A percentile compares a stretch with the other conserved stretches of the same genome.
These are phyloP conservation scores for Saturnispora halmiae DNA, from an alignment of 805 yeast species.

Conservation along the genomic window DNA sequence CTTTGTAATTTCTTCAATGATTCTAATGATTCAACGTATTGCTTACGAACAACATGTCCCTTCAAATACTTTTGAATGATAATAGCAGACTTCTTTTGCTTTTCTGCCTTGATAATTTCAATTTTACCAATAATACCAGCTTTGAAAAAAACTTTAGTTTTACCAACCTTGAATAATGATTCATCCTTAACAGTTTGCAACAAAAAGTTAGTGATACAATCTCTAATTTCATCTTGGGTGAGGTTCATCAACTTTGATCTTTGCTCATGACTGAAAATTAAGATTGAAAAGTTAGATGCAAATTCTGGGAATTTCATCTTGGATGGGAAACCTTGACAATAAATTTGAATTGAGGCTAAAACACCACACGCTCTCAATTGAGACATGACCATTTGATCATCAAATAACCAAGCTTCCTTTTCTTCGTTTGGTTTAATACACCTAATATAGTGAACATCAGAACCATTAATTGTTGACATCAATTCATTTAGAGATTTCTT, in stretches of 20 bases:
- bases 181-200: slow-evolving; percentile 53
- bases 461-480: slow-evolving; percentile 86
- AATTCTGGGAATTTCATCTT: slow-evolving; percentile 93
- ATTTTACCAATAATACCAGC: slow-evolving; percentile 93
- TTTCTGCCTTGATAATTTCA: slow-evolving; percentile 76
- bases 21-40: slow-evolving; percentile 44
- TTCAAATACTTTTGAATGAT: slow-evolving; percentile 78
- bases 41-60: slow-evolving; percentile 51
- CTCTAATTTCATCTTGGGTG: slow-evolving; percentile 6
- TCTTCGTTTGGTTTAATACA: slow-evolving; percentile 95
- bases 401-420: slow-evolving; percentile 93
- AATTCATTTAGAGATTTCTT: slow-evolving; percentile 85
- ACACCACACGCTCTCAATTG: slow-evolving; percentile 99
- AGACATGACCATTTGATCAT: slow-evolving; percentile 87
- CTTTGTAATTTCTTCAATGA: slow-evolving; percentile 54
- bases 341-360: slow-evolving; percentile 87
- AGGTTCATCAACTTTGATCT: slow-evolving; percentile 36
- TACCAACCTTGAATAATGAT: slow-evolving; percentile 77
- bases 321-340: slow-evolving; percentile 97
- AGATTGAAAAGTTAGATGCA: slow-evolving; percentile 78
- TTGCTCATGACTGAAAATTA: slow-evolving; percentile 54
- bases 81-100: slow-evolving; percentile 68
- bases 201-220: slow-evolving; percentile 39
- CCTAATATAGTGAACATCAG: slow-evolving; percentile 93
- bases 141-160: slow-evolving; percentile 87